Percentiles rank a stretch among this genome's conserved stretches.
Conservation (phyloP, 257 asterid genomes). For the Striga asiatica region DNA sequence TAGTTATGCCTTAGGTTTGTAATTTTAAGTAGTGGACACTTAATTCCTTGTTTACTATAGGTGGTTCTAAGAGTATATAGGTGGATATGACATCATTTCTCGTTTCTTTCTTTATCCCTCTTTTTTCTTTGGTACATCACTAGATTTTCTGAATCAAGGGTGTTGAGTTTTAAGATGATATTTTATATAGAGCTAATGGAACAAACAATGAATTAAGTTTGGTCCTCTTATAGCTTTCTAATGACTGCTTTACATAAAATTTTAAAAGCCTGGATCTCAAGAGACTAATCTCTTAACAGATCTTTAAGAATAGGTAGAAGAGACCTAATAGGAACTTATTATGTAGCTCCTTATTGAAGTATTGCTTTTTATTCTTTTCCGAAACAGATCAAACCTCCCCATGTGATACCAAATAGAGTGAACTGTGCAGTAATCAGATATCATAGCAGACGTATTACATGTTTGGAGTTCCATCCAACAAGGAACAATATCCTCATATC, state of each 20-base stretch:
- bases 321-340: not conserved
- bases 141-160: no score
- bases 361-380: constrained; percentile 3
- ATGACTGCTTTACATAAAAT: not conserved
- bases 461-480: constrained; percentile 97
- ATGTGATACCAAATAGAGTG: constrained; percentile 75
- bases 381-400: constrained; percentile 64
- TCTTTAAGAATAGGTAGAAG: not conserved
- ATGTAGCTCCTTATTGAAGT: not conserved
- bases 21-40: not conserved
- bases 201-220: not conserved
- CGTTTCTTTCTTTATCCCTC: not conserved
- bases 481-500: constrained; percentile 67
- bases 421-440: constrained; percentile 83
- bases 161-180: not conserved
- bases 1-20: not conserved
- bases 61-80: not conserved
- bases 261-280: not conserved
- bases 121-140: not conserved
- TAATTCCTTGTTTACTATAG: not conserved
- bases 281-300: not conserved
- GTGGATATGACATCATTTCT: not conserved
- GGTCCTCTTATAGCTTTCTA: not conserved
- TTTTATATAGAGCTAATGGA: not conserved
- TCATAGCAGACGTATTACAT: constrained; percentile 89